A percentile compares a stretch with the other conserved stretches of the same genome.
Evolutionary conservation across 1,139 yeast species (phyloP).

Genomic region (Nakaseomyces delphensis): DNA sequence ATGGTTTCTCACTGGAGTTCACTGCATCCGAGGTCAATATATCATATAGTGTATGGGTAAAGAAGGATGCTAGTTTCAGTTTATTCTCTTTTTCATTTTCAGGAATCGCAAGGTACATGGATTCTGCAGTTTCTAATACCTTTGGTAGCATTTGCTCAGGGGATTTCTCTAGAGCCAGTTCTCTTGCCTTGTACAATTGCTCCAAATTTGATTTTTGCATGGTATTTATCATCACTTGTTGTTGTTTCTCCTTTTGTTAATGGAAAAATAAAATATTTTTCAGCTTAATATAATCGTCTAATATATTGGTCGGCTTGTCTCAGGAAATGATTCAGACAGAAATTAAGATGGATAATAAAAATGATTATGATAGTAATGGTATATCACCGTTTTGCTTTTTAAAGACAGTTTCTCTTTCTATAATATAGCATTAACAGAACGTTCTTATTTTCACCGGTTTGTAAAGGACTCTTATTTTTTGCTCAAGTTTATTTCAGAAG

Average conservation of each 20-base stretch:
- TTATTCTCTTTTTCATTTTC: slow-evolving; percentile 7
- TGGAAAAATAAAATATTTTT: too few relatives aligned
- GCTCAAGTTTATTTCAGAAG: too few relatives aligned
- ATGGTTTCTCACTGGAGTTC: slow-evolving; percentile 26
- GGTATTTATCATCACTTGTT: neutral
- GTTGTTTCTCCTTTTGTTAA: neutral
- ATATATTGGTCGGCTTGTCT: too few relatives aligned
- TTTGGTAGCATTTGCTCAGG: slow-evolving; percentile 41
- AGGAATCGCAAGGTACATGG: slow-evolving; percentile 29
- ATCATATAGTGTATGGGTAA: slow-evolving; percentile 21
- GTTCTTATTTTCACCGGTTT: too few relatives aligned
- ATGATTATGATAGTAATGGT: too few relatives aligned
- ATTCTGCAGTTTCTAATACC: slow-evolving; percentile 45
- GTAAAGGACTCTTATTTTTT: too few relatives aligned
- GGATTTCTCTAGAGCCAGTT: slow-evolving; percentile 39
- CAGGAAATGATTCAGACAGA: too few relatives aligned
- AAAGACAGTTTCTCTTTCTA: too few relatives aligned
- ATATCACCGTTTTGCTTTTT: too few relatives aligned
- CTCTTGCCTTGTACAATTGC: slow-evolving; percentile 45
- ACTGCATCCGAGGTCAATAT: slow-evolving; percentile 20
- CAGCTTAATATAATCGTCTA: too few relatives aligned
- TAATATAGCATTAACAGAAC: too few relatives aligned
- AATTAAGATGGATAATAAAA: too few relatives aligned
- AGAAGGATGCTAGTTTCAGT: slow-evolving; percentile 30
- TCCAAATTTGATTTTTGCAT: slow-evolving; percentile 18